Conservation (phyloP, 2,329 filamentous ascomycete species). For the Curvularia hawaiiensis region DNA sequence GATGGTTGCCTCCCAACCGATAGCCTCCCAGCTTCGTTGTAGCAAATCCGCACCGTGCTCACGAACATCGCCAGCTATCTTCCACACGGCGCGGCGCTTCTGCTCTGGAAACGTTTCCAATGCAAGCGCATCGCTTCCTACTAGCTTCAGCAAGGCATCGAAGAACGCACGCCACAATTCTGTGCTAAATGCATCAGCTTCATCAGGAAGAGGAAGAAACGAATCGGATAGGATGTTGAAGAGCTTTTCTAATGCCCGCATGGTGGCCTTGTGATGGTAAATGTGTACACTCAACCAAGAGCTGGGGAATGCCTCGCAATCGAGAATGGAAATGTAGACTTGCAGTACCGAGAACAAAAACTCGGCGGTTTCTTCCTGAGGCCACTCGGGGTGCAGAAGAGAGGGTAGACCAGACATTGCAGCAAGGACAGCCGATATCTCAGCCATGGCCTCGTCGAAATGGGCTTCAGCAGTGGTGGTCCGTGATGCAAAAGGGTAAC, state of each 20-base stretch:
- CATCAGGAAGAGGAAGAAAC: conserved; percentile 86
- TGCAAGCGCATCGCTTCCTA: conserved; percentile 85
- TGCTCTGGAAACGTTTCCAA: conserved; percentile 97
- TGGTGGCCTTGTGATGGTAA: conserved; percentile 87
- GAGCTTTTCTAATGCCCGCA: conserved; percentile 83
- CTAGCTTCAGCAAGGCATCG: conserved; percentile 82
- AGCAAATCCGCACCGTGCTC: conserved; percentile 89
- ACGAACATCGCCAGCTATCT: conserved; percentile 94
- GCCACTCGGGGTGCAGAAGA: conserved; percentile 76
- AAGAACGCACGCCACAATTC: conserved; percentile 96
- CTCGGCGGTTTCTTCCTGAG: conserved; percentile 73
- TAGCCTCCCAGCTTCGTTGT: conserved; percentile 86
- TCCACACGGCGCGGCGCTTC: conserved; percentile 95
- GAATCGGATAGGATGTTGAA: conserved; percentile 79
- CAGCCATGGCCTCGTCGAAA: conserved; percentile 87
- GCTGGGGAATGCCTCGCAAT: conserved; percentile 85
- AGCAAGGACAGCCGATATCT: conserved; percentile 86
- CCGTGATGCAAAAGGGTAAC: conserved; percentile 86
- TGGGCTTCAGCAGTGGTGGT: conserved; percentile 63
- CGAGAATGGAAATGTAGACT: conserved; percentile 86
- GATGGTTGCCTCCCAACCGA: conserved; percentile 88
- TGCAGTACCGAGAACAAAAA: conserved; percentile 80
- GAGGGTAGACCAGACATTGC: conserved; percentile 76
- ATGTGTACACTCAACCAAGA: conserved; percentile 94
- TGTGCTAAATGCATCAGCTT: conserved; percentile 89